Evolutionary conservation across 495 filamentous ascomycete genomes (phyloP).

Genomic region (Talaromyces nanjingensis): DNA sequence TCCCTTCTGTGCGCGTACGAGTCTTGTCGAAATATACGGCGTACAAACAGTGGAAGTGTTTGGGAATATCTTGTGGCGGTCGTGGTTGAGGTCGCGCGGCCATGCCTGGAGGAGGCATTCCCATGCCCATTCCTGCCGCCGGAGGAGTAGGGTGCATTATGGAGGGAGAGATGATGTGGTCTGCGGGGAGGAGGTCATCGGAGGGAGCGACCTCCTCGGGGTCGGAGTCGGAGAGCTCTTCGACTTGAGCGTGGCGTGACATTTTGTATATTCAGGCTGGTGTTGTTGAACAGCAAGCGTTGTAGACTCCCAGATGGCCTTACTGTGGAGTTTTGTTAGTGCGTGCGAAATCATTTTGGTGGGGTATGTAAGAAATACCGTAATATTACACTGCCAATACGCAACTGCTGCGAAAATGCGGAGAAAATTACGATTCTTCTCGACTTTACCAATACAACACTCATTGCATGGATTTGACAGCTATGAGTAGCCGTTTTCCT

Average conservation of each 20-base stretch:
- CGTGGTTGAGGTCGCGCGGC: constrained; percentile 30
- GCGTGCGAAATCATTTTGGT: constrained; percentile 1
- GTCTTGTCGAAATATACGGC: constrained; percentile 85
- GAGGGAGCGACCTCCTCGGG: constrained; percentile 69
- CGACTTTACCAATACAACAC: not conserved
- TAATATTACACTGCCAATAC: not conserved
- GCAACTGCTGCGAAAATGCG: not conserved
- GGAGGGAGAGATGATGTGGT: constrained; percentile 34
- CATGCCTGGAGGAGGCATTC: constrained; percentile 23
- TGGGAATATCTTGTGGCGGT: constrained; percentile 51
- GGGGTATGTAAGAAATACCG: not conserved
- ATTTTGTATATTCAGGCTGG: constrained; percentile 34
- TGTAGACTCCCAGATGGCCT: not conserved
- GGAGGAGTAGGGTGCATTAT: constrained; percentile 18
- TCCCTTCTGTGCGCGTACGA: constrained; percentile 68
- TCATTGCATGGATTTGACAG: not conserved
- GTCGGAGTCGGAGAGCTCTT: constrained; percentile 81
- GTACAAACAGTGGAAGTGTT: constrained; percentile 81
- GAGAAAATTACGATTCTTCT: not conserved
- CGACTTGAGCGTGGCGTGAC: constrained; percentile 75
- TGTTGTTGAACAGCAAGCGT: not conserved
- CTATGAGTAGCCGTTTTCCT: not conserved
- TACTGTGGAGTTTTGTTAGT: not conserved
- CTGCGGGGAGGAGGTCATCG: constrained; percentile 48
- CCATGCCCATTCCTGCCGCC: not conserved